Percentiles rank a stretch among this genome's conserved stretches.
Conservation (phyloP, 495 filamentous ascomycete genomes). For the Penicillium simplicissimum region DNA sequence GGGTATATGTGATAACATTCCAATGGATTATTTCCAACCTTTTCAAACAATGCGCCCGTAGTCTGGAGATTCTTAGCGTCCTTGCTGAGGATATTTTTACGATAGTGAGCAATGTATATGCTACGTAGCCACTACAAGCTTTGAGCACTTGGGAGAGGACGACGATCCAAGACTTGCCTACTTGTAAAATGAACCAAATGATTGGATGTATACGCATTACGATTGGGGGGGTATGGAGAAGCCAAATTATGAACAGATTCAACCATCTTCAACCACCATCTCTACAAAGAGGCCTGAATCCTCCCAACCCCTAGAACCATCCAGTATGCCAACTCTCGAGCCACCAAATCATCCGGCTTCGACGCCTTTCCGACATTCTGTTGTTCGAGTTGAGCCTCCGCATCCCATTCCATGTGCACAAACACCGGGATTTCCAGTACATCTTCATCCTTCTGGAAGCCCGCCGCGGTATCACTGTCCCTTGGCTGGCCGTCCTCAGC, state of each 20-base stretch:
- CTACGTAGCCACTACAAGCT: background rate
- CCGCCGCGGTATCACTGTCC: constrained; percentile 23
- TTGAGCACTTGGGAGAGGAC: background rate
- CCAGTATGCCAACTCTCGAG: constrained; percentile 91
- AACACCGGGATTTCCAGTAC: constrained; percentile 95
- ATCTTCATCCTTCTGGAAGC: constrained; percentile 72
- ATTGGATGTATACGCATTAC: constrained; percentile 7
- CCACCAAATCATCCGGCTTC: constrained; percentile 49
- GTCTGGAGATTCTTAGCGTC: background rate
- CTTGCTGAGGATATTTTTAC: background rate
- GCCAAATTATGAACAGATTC: constrained; percentile 10
- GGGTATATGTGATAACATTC: constrained; percentile 36
- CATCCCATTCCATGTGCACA: constrained; percentile 90
- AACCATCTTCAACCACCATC: background rate
- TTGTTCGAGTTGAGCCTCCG: constrained; percentile 70
- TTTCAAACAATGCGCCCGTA: constrained; percentile 12
- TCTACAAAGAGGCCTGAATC: constrained; percentile 46
- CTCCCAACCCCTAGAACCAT: constrained; percentile 85
- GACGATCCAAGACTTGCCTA: background rate
- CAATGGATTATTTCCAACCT: constrained; percentile 32
- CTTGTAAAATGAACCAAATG: background rate
- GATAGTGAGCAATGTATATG: background rate
- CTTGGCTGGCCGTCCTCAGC: constrained; percentile 22
- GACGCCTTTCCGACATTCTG: constrained; percentile 49
- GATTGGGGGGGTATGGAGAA: constrained; percentile 23